Percentiles rank a stretch among this genome's conserved stretches.
Conservation (phyloP, 768 basidiomycete genomes). For the Trametes cinnabarina region DNA sequence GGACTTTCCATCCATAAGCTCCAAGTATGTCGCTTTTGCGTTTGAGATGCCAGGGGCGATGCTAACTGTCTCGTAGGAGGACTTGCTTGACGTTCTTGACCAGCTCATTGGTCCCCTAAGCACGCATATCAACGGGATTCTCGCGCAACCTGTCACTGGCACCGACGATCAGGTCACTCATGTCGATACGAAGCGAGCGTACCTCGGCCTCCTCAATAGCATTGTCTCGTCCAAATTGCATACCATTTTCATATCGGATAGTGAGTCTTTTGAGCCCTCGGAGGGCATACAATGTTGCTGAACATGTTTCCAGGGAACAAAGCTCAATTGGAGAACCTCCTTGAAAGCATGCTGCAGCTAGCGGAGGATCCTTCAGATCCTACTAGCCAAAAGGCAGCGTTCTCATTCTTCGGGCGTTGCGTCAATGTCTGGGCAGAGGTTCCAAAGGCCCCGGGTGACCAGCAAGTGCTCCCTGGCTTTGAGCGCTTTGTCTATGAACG, state of each 20-base stretch:
- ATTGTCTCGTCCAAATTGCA: slow-evolving; percentile 82
- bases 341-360: slow-evolving; percentile 70
- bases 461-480: slow-evolving; percentile 63
- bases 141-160: slow-evolving; percentile 79
- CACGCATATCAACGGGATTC: slow-evolving; percentile 71
- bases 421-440: slow-evolving; percentile 69
- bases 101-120: slow-evolving; percentile 86
- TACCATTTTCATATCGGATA: slow-evolving; percentile 81
- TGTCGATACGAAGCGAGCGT: slow-evolving; percentile 82
- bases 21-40: slow-evolving; percentile 54
- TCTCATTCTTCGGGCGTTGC: slow-evolving; percentile 72
- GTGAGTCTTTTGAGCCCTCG: slow-evolving; percentile 46
- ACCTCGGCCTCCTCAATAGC: slow-evolving; percentile 76
- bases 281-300: not conserved
- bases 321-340: slow-evolving; percentile 64
- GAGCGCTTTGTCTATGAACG: slow-evolving; percentile 90
- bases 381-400: slow-evolving; percentile 71
- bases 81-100: slow-evolving; percentile 86
- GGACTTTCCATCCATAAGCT: slow-evolving; percentile 87
- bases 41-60: not conserved
- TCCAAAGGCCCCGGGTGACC: slow-evolving; percentile 29
- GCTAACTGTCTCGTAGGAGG: slow-evolving; percentile 47
- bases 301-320: slow-evolving; percentile 50
- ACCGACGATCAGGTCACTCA: slow-evolving; percentile 85
- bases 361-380: slow-evolving; percentile 78